phyloP scores from a whole-genome alignment of 2,329 filamentous ascomycete species.

The Neospermospora avenae region DNA sequence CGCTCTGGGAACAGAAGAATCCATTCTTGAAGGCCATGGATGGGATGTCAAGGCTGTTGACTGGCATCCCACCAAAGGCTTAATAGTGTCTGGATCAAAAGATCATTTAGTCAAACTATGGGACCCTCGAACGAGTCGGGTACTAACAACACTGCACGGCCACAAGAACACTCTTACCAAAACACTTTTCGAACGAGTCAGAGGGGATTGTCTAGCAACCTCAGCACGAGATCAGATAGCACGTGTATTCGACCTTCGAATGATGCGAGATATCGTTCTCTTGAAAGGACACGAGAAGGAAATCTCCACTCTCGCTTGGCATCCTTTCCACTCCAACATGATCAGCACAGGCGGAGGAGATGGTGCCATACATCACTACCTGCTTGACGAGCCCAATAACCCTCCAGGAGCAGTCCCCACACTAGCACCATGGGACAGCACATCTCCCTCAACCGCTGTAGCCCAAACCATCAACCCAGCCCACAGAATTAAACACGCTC shows the following conservation, averaged over 20 bases:
- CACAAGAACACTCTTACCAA: slow-evolving; percentile 98
- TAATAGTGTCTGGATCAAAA: slow-evolving; percentile 94
- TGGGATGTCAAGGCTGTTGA: slow-evolving; percentile 98
- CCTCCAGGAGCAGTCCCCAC: slow-evolving; percentile 69
- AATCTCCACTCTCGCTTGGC: slow-evolving; percentile 88
- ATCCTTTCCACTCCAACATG: slow-evolving; percentile 85
- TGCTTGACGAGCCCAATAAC: slow-evolving; percentile 92
- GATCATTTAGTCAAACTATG: slow-evolving; percentile 97
- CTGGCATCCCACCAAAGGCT: slow-evolving; percentile 93
- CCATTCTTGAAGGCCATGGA: slow-evolving; percentile 83
- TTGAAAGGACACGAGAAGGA: slow-evolving; percentile 95
- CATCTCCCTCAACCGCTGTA: slow-evolving; percentile 74
- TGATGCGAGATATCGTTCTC: slow-evolving; percentile 97
- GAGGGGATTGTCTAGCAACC: slow-evolving; percentile 82
- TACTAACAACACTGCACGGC: slow-evolving; percentile 88
- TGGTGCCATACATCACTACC: slow-evolving; percentile 86
- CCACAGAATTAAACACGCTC: slow-evolving; percentile 81
- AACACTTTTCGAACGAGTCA: slow-evolving; percentile 82
- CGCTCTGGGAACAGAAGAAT: slow-evolving; percentile 78
- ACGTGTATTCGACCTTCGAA: slow-evolving; percentile 88
- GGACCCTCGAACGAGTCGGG: slow-evolving; percentile 90
- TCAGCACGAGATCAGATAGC: slow-evolving; percentile 91
- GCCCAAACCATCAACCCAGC: slow-evolving; percentile 91
- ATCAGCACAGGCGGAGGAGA: slow-evolving; percentile 89
- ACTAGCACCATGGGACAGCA: slow-evolving; percentile 78